Conservation (phyloP, 75 land plant genomes). For the Pseudotsuga menziesii region DNA sequence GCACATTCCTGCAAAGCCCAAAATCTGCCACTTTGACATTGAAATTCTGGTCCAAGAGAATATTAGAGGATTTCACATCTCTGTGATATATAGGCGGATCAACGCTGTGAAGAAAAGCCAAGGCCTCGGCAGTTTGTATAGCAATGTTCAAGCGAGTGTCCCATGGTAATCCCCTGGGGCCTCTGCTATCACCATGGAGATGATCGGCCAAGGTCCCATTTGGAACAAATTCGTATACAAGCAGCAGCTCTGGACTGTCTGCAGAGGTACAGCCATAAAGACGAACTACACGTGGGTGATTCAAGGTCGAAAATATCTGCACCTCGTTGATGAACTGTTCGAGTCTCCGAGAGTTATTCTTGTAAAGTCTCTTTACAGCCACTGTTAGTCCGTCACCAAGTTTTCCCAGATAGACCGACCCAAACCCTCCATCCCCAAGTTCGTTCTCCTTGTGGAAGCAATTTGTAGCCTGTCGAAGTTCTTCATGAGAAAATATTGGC, state of each 20-base stretch:
- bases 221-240: conserved; percentile 35
- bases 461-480: conserved; percentile 37
- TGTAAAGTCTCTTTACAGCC: conserved; percentile 62
- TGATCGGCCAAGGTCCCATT: conserved; percentile 35
- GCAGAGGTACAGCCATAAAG: conserved; percentile 14
- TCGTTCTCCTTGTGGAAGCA: conserved; percentile 30
- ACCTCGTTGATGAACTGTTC: conserved; percentile 1
- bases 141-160: conserved; percentile 1
- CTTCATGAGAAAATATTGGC: conserved; percentile 15
- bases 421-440: conserved; percentile 69
- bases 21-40: conserved; percentile 26
- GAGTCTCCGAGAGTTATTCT: too few species aligned
- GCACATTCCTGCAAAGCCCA: conserved; percentile 18
- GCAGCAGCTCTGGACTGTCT: conserved; percentile 11
- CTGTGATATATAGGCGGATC: conserved; percentile 22
- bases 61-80: conserved; percentile 33
- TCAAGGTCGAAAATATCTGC: conserved; percentile 3
- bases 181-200: conserved; percentile 10
- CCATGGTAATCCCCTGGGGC: conserved; percentile 11
- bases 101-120: conserved; percentile 21
- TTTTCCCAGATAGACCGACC: conserved; percentile 53
- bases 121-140: neutral
- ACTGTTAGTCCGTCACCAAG: conserved; percentile 45
- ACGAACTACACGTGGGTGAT: conserved; percentile 19
- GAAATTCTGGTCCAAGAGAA: conserved; percentile 20